Evolutionary conservation across 2,329 filamentous ascomycete genomes (phyloP).

Genomic region (Colletotrichum somersetense): DNA sequence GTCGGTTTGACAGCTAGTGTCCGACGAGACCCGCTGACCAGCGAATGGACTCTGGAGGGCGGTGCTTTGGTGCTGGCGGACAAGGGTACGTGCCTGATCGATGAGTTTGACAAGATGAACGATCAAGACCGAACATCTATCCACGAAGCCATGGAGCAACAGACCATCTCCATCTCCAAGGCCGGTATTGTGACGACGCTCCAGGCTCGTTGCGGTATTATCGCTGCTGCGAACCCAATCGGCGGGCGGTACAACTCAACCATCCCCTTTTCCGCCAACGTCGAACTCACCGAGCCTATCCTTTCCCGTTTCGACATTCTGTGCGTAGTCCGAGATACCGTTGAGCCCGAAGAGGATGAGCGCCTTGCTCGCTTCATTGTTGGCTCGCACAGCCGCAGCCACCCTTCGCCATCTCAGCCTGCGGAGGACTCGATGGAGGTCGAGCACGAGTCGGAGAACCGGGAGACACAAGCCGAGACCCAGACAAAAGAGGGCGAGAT

Average conservation of each 20-base stretch:
- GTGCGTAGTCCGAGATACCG: conserved; percentile 94
- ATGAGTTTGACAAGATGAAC: conserved; percentile 99
- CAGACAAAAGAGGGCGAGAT: conserved; percentile 75
- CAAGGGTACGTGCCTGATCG: conserved; percentile 93
- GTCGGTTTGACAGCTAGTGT: conserved; percentile 98
- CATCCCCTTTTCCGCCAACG: conserved; percentile 94
- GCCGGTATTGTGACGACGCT: conserved; percentile 98
- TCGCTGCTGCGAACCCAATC: conserved; percentile 96
- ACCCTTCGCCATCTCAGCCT: conserved; percentile 70
- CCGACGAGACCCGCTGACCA: conserved; percentile 92
- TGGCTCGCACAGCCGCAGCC: conserved; percentile 90
- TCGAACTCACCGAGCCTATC: conserved; percentile 96
- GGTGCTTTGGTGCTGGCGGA: conserved; percentile 96
- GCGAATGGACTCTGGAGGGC: conserved; percentile 97
- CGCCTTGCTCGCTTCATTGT: conserved; percentile 95
- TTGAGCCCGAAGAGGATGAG: conserved; percentile 93
- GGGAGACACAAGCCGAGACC: conserved; percentile 52
- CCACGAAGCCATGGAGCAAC: conserved; percentile 99
- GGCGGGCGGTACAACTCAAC: conserved; percentile 97
- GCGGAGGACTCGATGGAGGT: conserved; percentile 70
- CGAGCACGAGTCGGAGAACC: conserved; percentile 66
- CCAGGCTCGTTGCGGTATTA: conserved; percentile 94
- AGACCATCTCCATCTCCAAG: conserved; percentile 99
- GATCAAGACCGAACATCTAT: conserved; percentile 98
- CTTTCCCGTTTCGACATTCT: conserved; percentile 98